These are phyloP conservation scores for Amanita phalloides DNA, from an alignment of 768 basidiomycete genomes.

Conservation along the genomic window DNA sequence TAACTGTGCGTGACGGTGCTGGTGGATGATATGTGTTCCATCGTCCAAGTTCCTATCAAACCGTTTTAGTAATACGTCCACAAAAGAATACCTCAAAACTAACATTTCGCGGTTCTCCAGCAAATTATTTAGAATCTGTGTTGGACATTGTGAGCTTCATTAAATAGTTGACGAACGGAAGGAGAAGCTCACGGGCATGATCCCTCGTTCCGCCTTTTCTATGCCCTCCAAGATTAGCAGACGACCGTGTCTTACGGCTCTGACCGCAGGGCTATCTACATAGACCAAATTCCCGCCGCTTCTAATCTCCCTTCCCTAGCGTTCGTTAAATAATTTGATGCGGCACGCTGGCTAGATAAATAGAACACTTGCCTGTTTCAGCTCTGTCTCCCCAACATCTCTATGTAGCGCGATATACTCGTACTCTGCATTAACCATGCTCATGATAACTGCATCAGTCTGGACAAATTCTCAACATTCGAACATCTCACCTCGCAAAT, in stretches of 20 bases:
- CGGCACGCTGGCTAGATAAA: not conserved
- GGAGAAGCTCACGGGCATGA: constrained; percentile 45
- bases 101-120: constrained; percentile 66
- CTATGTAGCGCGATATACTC: constrained; percentile 58
- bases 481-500: constrained; percentile 38
- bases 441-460: constrained; percentile 10
- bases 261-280: constrained; percentile 57
- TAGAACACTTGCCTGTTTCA: constrained; percentile 40
- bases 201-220: constrained; percentile 64
- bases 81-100: constrained; percentile 3
- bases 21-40: constrained; percentile 59
- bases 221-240: constrained; percentile 59
- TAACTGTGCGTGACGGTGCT: constrained; percentile 44
- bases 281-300: constrained; percentile 53
- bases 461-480: not conserved
- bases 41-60: constrained; percentile 51
- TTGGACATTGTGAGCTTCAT: not conserved
- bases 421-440: constrained; percentile 56
- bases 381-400: constrained; percentile 63
- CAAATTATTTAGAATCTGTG: constrained; percentile 50
- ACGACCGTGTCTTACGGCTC: constrained; percentile 55
- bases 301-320: constrained; percentile 49
- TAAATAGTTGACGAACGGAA: not conserved
- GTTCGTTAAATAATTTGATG: not conserved
- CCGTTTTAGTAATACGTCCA: not conserved